These are phyloP conservation scores for Neurospora sp. DNA, from an alignment of 2,329 filamentous ascomycete genomes.

Conservation along the genomic window DNA sequence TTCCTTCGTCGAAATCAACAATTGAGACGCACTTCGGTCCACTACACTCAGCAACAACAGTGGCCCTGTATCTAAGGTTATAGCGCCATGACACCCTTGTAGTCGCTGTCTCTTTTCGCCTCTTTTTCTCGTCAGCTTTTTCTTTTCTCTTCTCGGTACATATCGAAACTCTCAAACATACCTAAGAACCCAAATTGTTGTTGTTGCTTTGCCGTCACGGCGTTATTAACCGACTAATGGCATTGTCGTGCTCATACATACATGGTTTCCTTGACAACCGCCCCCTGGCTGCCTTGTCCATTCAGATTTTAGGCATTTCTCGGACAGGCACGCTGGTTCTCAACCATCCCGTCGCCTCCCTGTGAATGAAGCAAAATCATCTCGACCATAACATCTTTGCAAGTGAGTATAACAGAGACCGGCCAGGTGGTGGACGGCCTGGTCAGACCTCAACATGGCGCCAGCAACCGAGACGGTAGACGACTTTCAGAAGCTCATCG, in stretches of 20 bases:
- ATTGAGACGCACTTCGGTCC: too few species aligned
- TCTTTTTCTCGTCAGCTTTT: neutral
- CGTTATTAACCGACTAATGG: neutral
- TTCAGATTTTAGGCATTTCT: neutral
- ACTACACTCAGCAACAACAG: too few species aligned
- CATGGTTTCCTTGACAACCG: neutral
- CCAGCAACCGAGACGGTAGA: slow-evolving; percentile 10
- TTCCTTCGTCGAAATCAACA: too few species aligned
- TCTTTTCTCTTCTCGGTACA: neutral
- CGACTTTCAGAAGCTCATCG: slow-evolving; percentile 13
- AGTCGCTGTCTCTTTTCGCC: neutral
- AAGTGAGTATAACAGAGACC: neutral
- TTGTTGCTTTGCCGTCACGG: neutral
- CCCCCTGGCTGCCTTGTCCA: neutral
- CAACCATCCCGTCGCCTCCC: neutral
- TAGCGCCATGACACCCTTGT: neutral
- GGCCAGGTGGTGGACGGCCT: neutral
- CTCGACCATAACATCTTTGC: neutral
- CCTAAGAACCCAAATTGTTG: too few species aligned
- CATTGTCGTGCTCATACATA: neutral
- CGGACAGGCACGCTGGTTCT: neutral
- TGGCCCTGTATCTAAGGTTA: neutral
- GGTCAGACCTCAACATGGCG: slow-evolving; percentile 10
- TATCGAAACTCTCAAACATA: too few species aligned
- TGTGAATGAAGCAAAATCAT: neutral